phyloP scores from a whole-genome alignment of 192 early-diverging fungal species.

The Entomortierella chlamydospora region DNA sequence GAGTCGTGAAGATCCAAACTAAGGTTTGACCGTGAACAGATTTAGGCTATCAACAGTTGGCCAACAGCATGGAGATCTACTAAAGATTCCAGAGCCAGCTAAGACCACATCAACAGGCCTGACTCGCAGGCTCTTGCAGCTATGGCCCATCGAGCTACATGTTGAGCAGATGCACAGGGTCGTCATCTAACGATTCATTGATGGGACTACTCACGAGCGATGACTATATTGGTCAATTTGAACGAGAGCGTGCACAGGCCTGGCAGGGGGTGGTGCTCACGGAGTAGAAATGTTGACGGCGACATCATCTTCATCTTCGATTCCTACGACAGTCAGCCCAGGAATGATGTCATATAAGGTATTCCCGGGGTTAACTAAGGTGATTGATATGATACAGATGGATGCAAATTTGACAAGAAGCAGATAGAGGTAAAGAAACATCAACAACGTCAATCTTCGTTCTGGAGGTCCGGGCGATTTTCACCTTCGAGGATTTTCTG shows the following conservation, averaged over 20 bases:
- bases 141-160: conserved; percentile 3
- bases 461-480: not conserved
- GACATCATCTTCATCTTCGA: not conserved
- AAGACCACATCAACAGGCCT: not conserved
- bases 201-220: conserved; percentile 8
- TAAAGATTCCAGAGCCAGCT: not conserved
- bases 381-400: not conserved
- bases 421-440: not conserved
- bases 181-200: conserved; percentile 12
- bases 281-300: not conserved
- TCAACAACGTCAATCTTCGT: not conserved
- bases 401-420: not conserved
- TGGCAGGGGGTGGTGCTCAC: not conserved
- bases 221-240: conserved; percentile 46
- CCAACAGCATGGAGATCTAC: not conserved
- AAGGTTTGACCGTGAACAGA: too few species aligned
- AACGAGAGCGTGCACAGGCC: conserved; percentile 15
- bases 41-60: not conserved
- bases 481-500: not conserved
- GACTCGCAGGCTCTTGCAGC: not conserved
- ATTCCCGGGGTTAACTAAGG: not conserved
- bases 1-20: not conserved
- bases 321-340: conserved; percentile 1
- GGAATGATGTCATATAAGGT: not conserved
- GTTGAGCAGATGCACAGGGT: not conserved